A percentile compares a stretch with the other conserved stretches of the same genome.
These are phyloP conservation scores for Alternaria rosae DNA, from an alignment of 2,329 filamentous ascomycete species.

Conservation along the genomic window DNA sequence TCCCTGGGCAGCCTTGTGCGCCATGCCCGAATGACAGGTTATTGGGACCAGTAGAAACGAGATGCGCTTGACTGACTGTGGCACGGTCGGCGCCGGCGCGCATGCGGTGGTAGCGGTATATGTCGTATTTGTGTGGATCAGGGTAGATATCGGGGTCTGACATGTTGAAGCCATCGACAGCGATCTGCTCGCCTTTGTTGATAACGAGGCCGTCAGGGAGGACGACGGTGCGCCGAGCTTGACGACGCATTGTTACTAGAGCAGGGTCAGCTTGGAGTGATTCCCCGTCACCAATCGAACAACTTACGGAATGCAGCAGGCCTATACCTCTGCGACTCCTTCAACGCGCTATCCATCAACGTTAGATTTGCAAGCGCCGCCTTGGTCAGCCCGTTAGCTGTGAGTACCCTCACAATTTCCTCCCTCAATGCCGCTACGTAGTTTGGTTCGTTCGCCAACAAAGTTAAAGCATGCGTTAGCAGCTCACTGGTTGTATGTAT, in stretches of 20 bases:
- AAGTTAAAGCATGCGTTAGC: neutral
- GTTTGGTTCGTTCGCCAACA: neutral
- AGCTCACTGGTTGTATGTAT: constrained; percentile 6
- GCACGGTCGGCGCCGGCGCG: neutral
- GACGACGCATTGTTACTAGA: neutral
- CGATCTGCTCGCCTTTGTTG: neutral
- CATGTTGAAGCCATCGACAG: neutral
- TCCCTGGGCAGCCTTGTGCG: constrained; percentile 18
- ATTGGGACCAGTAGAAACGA: neutral
- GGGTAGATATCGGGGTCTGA: neutral
- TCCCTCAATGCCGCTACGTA: neutral
- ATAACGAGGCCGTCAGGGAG: neutral
- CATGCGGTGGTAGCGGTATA: constrained; percentile 1
- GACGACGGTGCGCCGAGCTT: neutral
- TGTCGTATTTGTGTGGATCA: neutral
- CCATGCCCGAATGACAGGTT: constrained; percentile 27
- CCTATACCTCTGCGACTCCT: neutral
- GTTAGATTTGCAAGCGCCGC: neutral
- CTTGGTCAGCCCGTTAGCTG: neutral
- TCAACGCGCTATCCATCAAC: neutral
- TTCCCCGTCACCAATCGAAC: accelerated
- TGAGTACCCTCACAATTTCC: neutral
- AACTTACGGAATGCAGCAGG: neutral
- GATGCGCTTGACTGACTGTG: neutral
- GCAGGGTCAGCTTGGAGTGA: neutral